Percentiles rank a stretch among this genome's conserved stretches.
These are phyloP conservation scores for Paecilomyces formosus DNA, from an alignment of 2,329 filamentous ascomycete species.

Conservation along the genomic window DNA sequence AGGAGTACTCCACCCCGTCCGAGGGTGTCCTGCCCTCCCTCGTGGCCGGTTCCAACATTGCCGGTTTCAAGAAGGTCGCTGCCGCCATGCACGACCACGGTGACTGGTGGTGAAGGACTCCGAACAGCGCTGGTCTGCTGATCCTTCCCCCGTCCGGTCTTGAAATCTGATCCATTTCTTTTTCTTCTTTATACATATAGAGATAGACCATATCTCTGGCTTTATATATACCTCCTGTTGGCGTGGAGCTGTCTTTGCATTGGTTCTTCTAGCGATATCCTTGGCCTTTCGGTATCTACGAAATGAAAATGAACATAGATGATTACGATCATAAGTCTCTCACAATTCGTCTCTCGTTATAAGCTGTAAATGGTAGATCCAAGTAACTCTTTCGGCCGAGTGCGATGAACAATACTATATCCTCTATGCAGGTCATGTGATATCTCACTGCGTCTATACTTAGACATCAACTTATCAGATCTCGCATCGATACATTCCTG, in stretches of 20 bases:
- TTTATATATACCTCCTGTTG: neutral
- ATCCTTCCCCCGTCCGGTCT: neutral
- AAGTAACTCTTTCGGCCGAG: too few species aligned
- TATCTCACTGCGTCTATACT: too few species aligned
- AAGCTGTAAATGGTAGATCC: too few species aligned
- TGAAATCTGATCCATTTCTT: slow-evolving; percentile 9
- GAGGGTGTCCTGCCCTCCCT: slow-evolving; percentile 84
- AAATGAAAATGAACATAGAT: neutral
- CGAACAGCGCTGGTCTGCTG: neutral
- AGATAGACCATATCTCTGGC: neutral
- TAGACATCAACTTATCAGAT: too few species aligned
- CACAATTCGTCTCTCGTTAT: neutral
- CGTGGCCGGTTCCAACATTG: slow-evolving; percentile 93
- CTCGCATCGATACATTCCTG: too few species aligned
- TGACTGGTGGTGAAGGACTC: slow-evolving; percentile 64
- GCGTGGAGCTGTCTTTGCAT: neutral
- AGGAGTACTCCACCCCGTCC: slow-evolving; percentile 71
- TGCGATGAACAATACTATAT: too few species aligned
- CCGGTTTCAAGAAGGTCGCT: slow-evolving; percentile 93
- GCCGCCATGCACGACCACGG: slow-evolving; percentile 93
- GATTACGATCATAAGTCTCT: neutral
- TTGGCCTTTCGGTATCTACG: neutral
- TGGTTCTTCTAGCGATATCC: neutral
- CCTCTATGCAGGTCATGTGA: too few species aligned
- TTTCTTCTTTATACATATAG: slow-evolving; percentile 2